Evolutionary conservation across 148 eudicot genomes (phyloP), one percentile per base, ranked within the genome.

Genomic region (Cornus kousa): DNA sequence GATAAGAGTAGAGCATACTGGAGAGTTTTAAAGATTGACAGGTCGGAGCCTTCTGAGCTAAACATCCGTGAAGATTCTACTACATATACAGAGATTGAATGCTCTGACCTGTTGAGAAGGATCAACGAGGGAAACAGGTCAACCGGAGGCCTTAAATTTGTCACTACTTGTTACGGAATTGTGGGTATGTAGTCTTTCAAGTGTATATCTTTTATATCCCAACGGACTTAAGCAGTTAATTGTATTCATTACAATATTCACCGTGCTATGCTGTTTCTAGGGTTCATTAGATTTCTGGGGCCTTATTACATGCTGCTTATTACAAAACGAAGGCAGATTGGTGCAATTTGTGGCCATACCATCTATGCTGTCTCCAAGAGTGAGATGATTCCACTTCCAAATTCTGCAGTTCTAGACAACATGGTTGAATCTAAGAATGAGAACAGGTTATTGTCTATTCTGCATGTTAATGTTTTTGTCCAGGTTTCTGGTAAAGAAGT

Each of bases 271-370:
- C 46, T 81, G 14, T 76, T 65, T 62, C 23, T 62, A 62, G 66
- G 66, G 66, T 62, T 93, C 72, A 83, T 96, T 72, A 93, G 91
- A 73, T 96, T 96, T 85, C 79, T 89, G 78, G 99, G 98, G 73
- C 98, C 99, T 23, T 95, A 95, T 76, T 91, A 95, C 84, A 93
- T 95, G 97, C 78, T 95, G 72, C 77, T 95, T 74, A 92, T 96
- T 71, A 96, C 99, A 17, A 81, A 91, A 85, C 84, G 99, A 86
- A 89, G 87, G 89, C 83, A 84, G 80, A 88, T 96, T 77, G 99
- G 99, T 81, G 86, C 88, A 69, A 92, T 96, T 40, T 90, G 91
- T 86, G 99, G 99, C 62, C 99, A 96, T 82, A 72, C 76, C 12
- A 74, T 96, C 70, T 96, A 96, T 86, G 95, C 92, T 24, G 71